These are phyloP conservation scores for Ajuga chamaepitys DNA, from an alignment of 257 asterid species.

Conservation along the genomic window DNA sequence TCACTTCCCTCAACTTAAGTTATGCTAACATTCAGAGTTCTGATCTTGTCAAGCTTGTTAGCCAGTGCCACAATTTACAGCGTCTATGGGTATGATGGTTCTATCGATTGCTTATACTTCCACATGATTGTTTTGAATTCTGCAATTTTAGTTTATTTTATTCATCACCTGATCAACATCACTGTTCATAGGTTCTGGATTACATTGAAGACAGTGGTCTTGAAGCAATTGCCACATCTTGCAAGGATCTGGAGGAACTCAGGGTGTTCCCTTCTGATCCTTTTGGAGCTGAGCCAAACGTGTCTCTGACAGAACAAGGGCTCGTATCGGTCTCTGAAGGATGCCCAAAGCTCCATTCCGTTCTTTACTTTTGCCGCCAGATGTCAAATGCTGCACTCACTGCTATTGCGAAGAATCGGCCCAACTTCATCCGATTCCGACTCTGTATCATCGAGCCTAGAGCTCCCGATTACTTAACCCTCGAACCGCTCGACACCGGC, in stretches of 20 bases:
- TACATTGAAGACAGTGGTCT: slow-evolving; percentile 87
- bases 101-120: not conserved
- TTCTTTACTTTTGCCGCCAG: slow-evolving; percentile 90
- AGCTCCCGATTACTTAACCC: slow-evolving; percentile 70
- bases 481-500: slow-evolving; percentile 74
- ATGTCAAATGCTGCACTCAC: slow-evolving; percentile 90
- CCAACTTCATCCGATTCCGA: slow-evolving; percentile 68
- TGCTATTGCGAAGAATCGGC: slow-evolving; percentile 68
- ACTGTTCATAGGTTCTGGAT: slow-evolving; percentile 63
- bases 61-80: slow-evolving; percentile 70
- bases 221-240: slow-evolving; percentile 60
- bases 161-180: not conserved
- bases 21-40: slow-evolving; percentile 62
- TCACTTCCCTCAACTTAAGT: slow-evolving; percentile 80
- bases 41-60: slow-evolving; percentile 62
- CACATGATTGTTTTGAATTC: not conserved
- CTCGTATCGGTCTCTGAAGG: slow-evolving; percentile 87
- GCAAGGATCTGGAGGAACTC: slow-evolving; percentile 82
- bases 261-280: slow-evolving; percentile 98
- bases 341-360: slow-evolving; percentile 86
- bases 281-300: slow-evolving; percentile 68
- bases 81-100: slow-evolving; percentile 68
- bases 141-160: not conserved
- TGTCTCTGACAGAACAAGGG: slow-evolving; percentile 77
- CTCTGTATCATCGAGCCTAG: slow-evolving; percentile 80